A percentile compares a stretch with the other conserved stretches of the same genome.
These are phyloP conservation scores for Hymenoscyphus fraxineus DNA, from an alignment of 2,329 filamentous ascomycete genomes.

Conservation along the genomic window DNA sequence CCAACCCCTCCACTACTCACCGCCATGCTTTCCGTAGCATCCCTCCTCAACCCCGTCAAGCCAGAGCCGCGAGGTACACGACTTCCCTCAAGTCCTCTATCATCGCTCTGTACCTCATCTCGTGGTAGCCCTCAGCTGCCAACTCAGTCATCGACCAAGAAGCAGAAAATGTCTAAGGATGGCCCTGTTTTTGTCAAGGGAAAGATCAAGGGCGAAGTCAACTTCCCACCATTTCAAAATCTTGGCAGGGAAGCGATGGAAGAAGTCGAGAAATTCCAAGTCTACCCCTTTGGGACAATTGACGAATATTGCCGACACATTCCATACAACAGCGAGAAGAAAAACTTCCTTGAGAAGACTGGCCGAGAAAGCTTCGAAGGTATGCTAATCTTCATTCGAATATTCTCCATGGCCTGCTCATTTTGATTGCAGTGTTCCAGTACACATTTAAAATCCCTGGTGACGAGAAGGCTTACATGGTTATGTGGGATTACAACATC, in stretches of 20 bases:
- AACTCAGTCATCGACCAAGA: constrained; percentile 36
- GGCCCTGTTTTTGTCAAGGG: constrained; percentile 59
- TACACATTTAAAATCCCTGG: constrained; percentile 75
- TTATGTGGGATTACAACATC: constrained; percentile 97
- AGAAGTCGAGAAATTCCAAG: constrained; percentile 59
- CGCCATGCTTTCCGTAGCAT: constrained; percentile 61
- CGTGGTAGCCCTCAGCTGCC: constrained; percentile 28
- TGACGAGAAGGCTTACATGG: constrained; percentile 62
- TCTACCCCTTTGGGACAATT: constrained; percentile 64
- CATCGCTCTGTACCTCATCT: constrained; percentile 27
- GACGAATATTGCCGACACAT: constrained; percentile 67
- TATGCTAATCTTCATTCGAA: constrained; percentile 39
- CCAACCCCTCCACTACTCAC: constrained; percentile 26
- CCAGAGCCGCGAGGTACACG: constrained; percentile 38
- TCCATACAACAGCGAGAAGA: constrained; percentile 93
- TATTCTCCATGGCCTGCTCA: constrained; percentile 23
- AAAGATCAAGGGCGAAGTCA: constrained; percentile 61
- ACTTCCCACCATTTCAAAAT: constrained; percentile 71
- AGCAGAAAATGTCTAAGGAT: constrained; percentile 63
- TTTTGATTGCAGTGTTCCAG: constrained; percentile 62
- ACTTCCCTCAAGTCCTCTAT: constrained; percentile 41
- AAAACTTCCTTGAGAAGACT: constrained; percentile 80
- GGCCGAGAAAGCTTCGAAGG: constrained; percentile 86
- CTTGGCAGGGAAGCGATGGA: constrained; percentile 53
- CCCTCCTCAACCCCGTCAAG: constrained; percentile 59